Evolutionary conservation across 495 filamentous ascomycete genomes (phyloP), one percentile per base, ranked within the genome.

Genomic region (Penicillium fimorum): DNA sequence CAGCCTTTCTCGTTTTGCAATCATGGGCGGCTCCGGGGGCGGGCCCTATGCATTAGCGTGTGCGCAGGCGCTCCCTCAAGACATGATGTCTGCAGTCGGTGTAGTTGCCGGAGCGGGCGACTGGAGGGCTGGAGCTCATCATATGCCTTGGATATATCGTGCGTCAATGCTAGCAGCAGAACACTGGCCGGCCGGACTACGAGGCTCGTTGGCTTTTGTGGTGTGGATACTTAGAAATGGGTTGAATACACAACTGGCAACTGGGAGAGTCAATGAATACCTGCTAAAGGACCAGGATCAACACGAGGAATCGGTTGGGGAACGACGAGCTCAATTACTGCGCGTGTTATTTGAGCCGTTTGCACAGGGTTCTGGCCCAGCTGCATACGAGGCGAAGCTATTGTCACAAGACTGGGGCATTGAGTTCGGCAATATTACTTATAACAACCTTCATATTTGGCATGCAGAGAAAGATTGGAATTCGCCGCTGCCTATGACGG

Each of bases 1-100:
- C 1, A 57, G 60, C 0, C 43, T 80, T 0, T 50, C 50, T 0
- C 58, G 63, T 9, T 81, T 77, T 60, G 67, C 62, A 7, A 56
- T 81, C 15, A 37, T 83, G n/a, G 78, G 77, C 3, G 55, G 61
- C 24, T 78, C 73, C 0, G 78, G 78, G 2, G 80, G 80, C 2
- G 71, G 66, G 1, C 78, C 78, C 1, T 81, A 76, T 54, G 75
- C 71, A 4, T 53, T 80, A 13, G 79, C 79, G 1, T 81, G 77
- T 51, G 73, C 71, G 15, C 51, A 70, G 17, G 50, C 45, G 12
- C 47, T 81, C 3, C 70, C 74, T 24, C 51, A 51, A 0, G 57
- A 67, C 3, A 68, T 59, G 56, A 42, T 79, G 17, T 58, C 63
- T 5, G 68, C 57, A 4, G 71, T 72, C 0, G 72, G 67, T 4